Evolutionary conservation across 495 filamentous ascomycete genomes (phyloP).

Genomic region (Neurospora sp.): DNA sequence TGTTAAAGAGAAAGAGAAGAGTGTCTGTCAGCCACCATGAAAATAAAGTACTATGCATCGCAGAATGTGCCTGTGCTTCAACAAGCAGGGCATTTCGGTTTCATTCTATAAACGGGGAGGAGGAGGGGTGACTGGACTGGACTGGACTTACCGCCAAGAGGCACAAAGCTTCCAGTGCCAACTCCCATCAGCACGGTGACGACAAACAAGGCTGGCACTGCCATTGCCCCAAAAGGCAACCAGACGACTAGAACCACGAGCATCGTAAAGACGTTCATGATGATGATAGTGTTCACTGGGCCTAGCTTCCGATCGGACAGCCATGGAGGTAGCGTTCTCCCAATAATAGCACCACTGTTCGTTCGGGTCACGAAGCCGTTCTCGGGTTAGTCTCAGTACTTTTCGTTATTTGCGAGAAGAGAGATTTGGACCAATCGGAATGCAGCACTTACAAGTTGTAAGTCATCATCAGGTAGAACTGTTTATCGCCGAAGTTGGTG

Average conservation of each 20-base stretch:
- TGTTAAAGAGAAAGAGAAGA: neutral
- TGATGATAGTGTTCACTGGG: slow-evolving; percentile 18
- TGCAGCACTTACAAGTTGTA: slow-evolving; percentile 20
- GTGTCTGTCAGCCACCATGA: neutral
- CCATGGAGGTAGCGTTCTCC: slow-evolving; percentile 18
- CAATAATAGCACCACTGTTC: slow-evolving; percentile 18
- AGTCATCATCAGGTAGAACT: slow-evolving; percentile 23
- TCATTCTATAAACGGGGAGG: neutral
- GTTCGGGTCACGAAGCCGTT: neutral
- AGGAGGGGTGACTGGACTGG: neutral
- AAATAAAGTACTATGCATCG: neutral
- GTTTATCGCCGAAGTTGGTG: slow-evolving; percentile 11
- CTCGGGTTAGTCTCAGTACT: neutral
- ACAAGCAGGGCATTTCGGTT: neutral
- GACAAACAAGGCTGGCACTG: slow-evolving; percentile 10
- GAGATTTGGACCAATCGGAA: neutral
- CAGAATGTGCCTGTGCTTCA: neutral
- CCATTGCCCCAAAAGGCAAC: slow-evolving; percentile 16
- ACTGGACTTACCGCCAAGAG: slow-evolving; percentile 16
- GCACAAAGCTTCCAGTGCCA: slow-evolving; percentile 21
- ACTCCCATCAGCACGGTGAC: slow-evolving; percentile 18
- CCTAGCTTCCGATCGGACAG: slow-evolving; percentile 16
- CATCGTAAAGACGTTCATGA: slow-evolving; percentile 19
- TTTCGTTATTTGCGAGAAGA: neutral
- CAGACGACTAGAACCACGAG: slow-evolving; percentile 12